These are phyloP conservation scores for Pterocarpus santalinus DNA, from an alignment of 306 rosid species.

Conservation along the genomic window DNA sequence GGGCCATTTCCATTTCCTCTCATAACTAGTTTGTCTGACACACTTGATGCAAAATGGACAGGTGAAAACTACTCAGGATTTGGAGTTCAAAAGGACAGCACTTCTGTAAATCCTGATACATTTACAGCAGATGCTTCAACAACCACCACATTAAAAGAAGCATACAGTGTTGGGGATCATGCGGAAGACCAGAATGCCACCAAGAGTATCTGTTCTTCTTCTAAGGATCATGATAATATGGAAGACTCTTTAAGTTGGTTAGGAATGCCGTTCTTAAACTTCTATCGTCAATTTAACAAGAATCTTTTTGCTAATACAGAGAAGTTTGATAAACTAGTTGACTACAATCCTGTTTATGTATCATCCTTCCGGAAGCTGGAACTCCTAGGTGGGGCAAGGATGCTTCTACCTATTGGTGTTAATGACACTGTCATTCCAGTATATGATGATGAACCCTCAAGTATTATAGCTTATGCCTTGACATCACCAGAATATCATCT, in stretches of 20 bases:
- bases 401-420: slow-evolving; percentile 77
- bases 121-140: slow-evolving; percentile 57
- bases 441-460: slow-evolving; percentile 93
- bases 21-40: slow-evolving; percentile 74
- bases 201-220: slow-evolving; percentile 51
- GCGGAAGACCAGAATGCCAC: slow-evolving; percentile 60
- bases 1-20: slow-evolving; percentile 60
- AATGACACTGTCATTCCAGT: slow-evolving; percentile 86
- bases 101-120: slow-evolving; percentile 53
- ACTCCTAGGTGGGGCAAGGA: slow-evolving; percentile 79
- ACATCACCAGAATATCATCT: slow-evolving; percentile 65
- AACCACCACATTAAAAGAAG: slow-evolving; percentile 41
- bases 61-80: slow-evolving; percentile 66
- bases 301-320: slow-evolving; percentile 62
- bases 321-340: slow-evolving; percentile 66
- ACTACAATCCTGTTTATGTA: slow-evolving; percentile 70
- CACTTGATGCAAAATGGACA: slow-evolving; percentile 92
- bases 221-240: slow-evolving; percentile 60
- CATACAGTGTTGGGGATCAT: slow-evolving; percentile 54
- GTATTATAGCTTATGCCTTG: slow-evolving; percentile 86
- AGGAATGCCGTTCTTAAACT: slow-evolving; percentile 75
- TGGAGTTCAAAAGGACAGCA: slow-evolving; percentile 56
- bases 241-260: slow-evolving; percentile 79
- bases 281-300: slow-evolving; percentile 73
- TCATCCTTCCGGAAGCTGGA: slow-evolving; percentile 77